phyloP scores from a whole-genome alignment of 441 rosid genomes.

The Syzygium syzygioides region DNA sequence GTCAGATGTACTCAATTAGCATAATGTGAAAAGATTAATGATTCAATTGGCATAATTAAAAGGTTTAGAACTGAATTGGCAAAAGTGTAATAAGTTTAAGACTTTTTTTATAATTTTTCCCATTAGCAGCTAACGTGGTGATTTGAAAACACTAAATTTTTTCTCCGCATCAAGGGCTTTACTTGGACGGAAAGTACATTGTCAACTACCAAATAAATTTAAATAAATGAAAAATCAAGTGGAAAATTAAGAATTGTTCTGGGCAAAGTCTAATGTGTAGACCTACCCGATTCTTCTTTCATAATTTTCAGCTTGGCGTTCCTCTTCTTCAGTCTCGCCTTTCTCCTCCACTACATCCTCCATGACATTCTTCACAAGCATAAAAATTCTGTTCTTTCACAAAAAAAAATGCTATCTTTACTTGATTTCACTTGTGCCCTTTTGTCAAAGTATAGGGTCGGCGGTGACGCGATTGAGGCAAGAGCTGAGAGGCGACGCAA shows the following conservation, averaged over 20 bases:
- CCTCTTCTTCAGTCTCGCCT: not conserved
- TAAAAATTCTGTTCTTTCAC: not conserved
- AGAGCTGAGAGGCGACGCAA: not conserved
- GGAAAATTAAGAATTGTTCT: not conserved
- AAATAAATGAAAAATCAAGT: not conserved
- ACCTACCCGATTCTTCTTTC: not conserved
- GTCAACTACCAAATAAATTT: not conserved
- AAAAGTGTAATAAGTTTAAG: too few species aligned
- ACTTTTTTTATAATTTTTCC: too few species aligned
- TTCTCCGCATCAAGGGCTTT: not conserved
- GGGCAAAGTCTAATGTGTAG: not conserved
- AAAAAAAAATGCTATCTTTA: not conserved
- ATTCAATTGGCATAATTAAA: too few species aligned
- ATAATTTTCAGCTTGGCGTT: not conserved
- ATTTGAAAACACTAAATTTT: too few species aligned
- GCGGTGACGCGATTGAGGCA: not conserved
- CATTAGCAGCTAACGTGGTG: too few species aligned
- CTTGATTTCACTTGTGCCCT: not conserved
- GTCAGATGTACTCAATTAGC: too few species aligned
- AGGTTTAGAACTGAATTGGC: too few species aligned
- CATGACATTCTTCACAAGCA: not conserved
- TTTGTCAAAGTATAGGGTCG: not conserved
- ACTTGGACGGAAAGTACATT: not conserved
- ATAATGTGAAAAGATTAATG: too few species aligned
- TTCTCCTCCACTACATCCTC: not conserved